These are phyloP conservation scores for Gigaspora rosea DNA, from an alignment of 192 early-diverging fungal species.

Conservation along the genomic window DNA sequence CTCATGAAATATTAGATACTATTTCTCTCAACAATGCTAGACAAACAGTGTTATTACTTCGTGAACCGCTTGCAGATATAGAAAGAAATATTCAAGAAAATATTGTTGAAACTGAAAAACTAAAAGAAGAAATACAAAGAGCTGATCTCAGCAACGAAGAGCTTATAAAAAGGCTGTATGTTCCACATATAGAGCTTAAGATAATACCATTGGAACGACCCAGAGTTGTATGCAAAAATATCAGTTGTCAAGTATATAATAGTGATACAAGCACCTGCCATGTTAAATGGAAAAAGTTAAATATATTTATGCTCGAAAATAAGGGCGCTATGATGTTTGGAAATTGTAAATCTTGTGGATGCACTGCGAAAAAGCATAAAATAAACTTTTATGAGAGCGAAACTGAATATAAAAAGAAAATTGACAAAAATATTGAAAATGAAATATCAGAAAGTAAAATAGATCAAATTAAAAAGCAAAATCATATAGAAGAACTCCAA, in stretches of 20 bases:
- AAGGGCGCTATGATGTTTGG: neutral
- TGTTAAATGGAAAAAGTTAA: no score
- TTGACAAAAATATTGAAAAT: slow-evolving; percentile 29
- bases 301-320: no score
- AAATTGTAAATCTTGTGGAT: slow-evolving; percentile 34
- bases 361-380: slow-evolving; percentile 37
- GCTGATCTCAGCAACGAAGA: slow-evolving; percentile 17
- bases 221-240: slow-evolving; percentile 35
- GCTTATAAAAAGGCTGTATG: slow-evolving; percentile 30
- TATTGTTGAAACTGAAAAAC: slow-evolving; percentile 15
- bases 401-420: slow-evolving; percentile 22
- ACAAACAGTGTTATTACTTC: slow-evolving; percentile 22
- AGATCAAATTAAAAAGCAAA: slow-evolving; percentile 1
- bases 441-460: slow-evolving; percentile 24
- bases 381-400: slow-evolving; percentile 20
- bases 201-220: slow-evolving; percentile 21
- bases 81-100: slow-evolving; percentile 30
- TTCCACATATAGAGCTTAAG: slow-evolving; percentile 31
- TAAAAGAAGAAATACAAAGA: slow-evolving; percentile 31
- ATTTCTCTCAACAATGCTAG: slow-evolving; percentile 36
- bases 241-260: neutral
- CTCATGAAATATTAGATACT: slow-evolving; percentile 37
- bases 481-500: slow-evolving; percentile 6
- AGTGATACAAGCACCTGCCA: no score
- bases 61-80: slow-evolving; percentile 34